Conservation (phyloP, 2,329 filamentous ascomycete species). For the Ustulina deusta region DNA sequence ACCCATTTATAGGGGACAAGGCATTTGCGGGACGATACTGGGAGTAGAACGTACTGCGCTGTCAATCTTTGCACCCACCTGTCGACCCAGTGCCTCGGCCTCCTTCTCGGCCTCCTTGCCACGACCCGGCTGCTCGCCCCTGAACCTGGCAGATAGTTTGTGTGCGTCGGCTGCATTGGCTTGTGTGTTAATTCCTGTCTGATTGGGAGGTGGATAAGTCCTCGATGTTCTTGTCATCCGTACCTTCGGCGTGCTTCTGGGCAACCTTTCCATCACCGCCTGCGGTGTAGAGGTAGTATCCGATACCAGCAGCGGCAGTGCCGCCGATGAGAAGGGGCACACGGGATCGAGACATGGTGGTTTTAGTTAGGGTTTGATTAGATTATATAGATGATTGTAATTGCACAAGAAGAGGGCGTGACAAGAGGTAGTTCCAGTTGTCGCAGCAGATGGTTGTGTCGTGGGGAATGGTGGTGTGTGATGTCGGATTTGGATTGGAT, state of each 20-base stretch:
- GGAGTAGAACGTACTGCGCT: slow-evolving; percentile 67
- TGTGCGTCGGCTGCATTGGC: slow-evolving; percentile 76
- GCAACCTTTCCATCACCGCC: slow-evolving; percentile 85
- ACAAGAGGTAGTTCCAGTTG: neutral
- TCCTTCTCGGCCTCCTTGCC: slow-evolving; percentile 73
- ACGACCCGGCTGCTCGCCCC: slow-evolving; percentile 72
- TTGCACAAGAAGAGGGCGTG: slow-evolving; percentile 1
- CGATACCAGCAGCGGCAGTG: slow-evolving; percentile 74
- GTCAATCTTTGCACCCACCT: slow-evolving; percentile 76
- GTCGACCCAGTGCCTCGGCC: slow-evolving; percentile 69
- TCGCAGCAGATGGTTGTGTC: neutral
- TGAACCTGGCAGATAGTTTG: slow-evolving; percentile 74
- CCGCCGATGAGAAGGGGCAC: slow-evolving; percentile 63
- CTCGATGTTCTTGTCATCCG: neutral
- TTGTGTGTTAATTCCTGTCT: slow-evolving; percentile 12
- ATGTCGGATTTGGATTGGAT: slow-evolving; percentile 31
- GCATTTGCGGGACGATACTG: neutral
- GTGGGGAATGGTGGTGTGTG: slow-evolving; percentile 8
- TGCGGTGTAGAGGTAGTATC: slow-evolving; percentile 92
- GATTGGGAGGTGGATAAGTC: neutral
- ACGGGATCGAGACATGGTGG: slow-evolving; percentile 34
- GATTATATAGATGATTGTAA: slow-evolving; percentile 1
- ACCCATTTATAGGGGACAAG: neutral
- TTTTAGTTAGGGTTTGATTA: slow-evolving; percentile 9
- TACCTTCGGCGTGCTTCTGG: slow-evolving; percentile 89